Evolutionary conservation across 768 basidiomycete genomes (phyloP).

Genomic region (Lentinula raphanica): DNA sequence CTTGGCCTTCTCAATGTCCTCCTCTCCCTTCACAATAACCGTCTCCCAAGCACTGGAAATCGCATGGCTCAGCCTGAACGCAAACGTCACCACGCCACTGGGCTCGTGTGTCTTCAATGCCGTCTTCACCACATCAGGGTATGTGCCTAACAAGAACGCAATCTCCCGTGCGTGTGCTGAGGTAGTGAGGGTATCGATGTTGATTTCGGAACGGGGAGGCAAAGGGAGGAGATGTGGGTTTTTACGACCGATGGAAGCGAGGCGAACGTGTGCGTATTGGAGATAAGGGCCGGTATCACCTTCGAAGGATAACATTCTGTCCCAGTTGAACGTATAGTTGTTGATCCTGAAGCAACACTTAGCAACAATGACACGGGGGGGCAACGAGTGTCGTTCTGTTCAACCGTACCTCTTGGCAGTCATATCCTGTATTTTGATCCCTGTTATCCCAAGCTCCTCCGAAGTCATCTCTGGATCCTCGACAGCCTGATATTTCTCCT

Average conservation of each 20-base stretch:
- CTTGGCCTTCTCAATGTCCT: conserved; percentile 67
- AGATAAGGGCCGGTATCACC: conserved; percentile 95
- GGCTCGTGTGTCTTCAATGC: conserved; percentile 86
- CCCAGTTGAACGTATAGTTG: conserved; percentile 94
- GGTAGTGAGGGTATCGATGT: conserved; percentile 59
- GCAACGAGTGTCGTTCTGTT: background rate
- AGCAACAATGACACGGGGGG: too few relatives aligned
- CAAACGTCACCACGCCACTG: conserved; percentile 85
- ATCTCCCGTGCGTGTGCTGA: conserved; percentile 79
- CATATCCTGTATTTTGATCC: conserved; percentile 98
- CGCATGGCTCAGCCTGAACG: conserved; percentile 80
- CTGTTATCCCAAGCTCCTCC: conserved; percentile 86
- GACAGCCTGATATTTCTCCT: conserved; percentile 84
- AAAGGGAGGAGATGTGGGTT: conserved; percentile 83
- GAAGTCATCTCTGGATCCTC: conserved; percentile 80
- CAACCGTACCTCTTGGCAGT: conserved; percentile 72
- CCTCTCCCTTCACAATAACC: conserved; percentile 80
- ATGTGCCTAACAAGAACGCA: conserved; percentile 78
- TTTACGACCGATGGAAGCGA: conserved; percentile 87
- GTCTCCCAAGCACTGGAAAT: conserved; percentile 92
- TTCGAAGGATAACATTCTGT: conserved; percentile 91
- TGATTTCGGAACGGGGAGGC: conserved; percentile 62
- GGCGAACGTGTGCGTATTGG: conserved; percentile 93
- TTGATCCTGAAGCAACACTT: conserved; percentile 62
- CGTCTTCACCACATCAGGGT: conserved; percentile 86